Percentiles rank a stretch among this genome's conserved stretches.
Evolutionary conservation across 2,329 filamentous ascomycete species (phyloP).

Genomic region (Lachnum nothofagi): DNA sequence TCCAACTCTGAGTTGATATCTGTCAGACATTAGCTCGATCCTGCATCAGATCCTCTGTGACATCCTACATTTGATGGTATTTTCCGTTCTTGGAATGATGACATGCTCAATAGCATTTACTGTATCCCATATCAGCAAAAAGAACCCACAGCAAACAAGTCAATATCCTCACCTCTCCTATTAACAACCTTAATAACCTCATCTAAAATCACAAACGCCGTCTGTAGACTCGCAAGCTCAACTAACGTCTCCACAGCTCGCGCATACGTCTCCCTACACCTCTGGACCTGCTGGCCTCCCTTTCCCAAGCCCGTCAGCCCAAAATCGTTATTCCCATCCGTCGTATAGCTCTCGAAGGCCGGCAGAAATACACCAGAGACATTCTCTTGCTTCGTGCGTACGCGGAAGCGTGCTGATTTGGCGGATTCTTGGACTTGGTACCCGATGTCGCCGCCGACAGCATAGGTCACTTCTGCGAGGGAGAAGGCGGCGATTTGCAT

Average conservation of each 20-base stretch:
- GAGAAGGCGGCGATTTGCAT: slow-evolving; percentile 99
- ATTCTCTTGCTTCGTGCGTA: slow-evolving; percentile 96
- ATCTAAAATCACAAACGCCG: slow-evolving; percentile 94
- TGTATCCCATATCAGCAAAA: slow-evolving; percentile 34
- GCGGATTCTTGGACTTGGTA: slow-evolving; percentile 98
- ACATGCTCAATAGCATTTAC: slow-evolving; percentile 96
- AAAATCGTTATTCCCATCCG: slow-evolving; percentile 91
- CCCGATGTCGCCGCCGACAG: slow-evolving; percentile 88
- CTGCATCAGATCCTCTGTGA: background rate
- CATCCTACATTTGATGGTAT: slow-evolving; percentile 88
- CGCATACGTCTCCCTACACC: slow-evolving; percentile 91
- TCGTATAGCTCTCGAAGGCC: slow-evolving; percentile 84
- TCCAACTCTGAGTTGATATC: slow-evolving; percentile 98
- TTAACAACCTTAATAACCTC: slow-evolving; percentile 99
- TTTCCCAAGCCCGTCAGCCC: slow-evolving; percentile 92
- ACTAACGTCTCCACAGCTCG: slow-evolving; percentile 93
- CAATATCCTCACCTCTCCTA: slow-evolving; percentile 64
- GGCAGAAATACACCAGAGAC: slow-evolving; percentile 94
- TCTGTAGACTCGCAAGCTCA: slow-evolving; percentile 91
- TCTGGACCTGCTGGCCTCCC: slow-evolving; percentile 93
- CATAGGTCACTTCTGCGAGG: slow-evolving; percentile 93
- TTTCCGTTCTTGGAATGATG: slow-evolving; percentile 95
- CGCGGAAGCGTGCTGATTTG: slow-evolving; percentile 84
- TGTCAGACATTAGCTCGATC: slow-evolving; percentile 32
- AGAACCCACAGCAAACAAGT: background rate